Evolutionary conservation across 2,329 filamentous ascomycete species (phyloP).

Genomic region (Coniochaeta sp.): DNA sequence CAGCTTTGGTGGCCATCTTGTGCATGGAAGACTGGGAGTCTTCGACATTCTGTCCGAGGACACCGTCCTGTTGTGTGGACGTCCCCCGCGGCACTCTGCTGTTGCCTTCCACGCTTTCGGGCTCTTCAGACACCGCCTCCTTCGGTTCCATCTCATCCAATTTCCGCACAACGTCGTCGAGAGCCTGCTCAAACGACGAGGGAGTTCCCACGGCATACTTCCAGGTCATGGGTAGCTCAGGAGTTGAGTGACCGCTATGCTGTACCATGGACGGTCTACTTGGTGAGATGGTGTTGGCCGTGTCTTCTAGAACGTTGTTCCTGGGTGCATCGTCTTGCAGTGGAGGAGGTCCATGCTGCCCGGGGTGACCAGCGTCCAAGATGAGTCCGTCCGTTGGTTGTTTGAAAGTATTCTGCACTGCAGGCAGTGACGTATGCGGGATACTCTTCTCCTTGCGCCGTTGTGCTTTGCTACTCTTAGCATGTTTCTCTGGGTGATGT

Average conservation of each 20-base stretch:
- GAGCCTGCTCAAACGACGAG: constrained; percentile 18
- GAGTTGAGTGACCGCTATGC: background rate
- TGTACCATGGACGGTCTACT: background rate
- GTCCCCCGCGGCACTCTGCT: background rate
- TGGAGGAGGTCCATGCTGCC: background rate
- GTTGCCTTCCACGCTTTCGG: background rate
- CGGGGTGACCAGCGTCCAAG: background rate
- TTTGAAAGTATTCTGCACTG: background rate
- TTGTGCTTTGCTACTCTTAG: background rate
- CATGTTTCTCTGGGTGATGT: background rate
- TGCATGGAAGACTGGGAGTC: background rate
- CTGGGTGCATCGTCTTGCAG: background rate
- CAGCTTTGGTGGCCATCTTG: background rate
- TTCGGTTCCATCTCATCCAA: constrained; percentile 19
- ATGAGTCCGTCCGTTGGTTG: background rate
- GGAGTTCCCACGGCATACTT: constrained; percentile 13
- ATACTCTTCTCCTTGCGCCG: background rate
- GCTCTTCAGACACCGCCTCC: background rate
- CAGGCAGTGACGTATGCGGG: background rate
- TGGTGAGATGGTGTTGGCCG: background rate
- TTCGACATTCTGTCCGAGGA: background rate
- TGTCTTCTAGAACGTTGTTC: background rate
- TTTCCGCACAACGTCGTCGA: constrained; percentile 19
- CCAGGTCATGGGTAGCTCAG: constrained; percentile 15
- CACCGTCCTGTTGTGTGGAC: background rate